Evolutionary conservation across 768 basidiomycete genomes (phyloP).

Genomic region (Pleurotus djamor): DNA sequence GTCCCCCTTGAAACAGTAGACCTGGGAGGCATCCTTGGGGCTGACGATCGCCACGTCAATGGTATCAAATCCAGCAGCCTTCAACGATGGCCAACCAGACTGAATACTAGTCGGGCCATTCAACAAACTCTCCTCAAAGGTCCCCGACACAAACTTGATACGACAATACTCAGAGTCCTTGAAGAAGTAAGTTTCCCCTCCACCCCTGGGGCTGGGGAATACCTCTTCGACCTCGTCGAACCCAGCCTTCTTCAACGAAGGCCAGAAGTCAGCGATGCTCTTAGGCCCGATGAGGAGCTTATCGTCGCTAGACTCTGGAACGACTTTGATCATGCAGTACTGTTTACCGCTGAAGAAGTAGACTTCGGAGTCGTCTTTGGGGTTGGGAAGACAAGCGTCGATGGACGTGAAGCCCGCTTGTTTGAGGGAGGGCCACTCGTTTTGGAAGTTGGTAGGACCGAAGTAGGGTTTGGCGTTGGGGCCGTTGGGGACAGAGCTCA

Average conservation of each 20-base stretch:
- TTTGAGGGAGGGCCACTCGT: conserved; percentile 4
- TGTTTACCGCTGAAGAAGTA: conserved; percentile 4
- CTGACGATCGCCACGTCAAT: background rate
- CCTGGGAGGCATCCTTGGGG: conserved; percentile 1
- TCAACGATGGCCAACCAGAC: background rate
- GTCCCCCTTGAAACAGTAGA: conserved; percentile 1
- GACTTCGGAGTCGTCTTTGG: conserved; percentile 1
- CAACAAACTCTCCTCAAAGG: background rate
- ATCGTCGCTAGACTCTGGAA: background rate
- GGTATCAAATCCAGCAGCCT: background rate
- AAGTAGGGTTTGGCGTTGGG: background rate
- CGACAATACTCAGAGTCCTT: background rate
- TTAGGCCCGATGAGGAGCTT: background rate
- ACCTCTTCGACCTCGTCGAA: background rate
- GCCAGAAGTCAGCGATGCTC: conserved; percentile 1
- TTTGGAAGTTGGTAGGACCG: background rate
- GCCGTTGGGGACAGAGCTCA: background rate
- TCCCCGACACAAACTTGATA: background rate
- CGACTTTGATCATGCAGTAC: conserved; percentile 3
- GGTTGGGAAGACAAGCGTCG: background rate
- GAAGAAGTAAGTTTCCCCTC: background rate
- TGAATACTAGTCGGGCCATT: background rate
- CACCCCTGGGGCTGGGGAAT: background rate
- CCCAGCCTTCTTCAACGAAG: background rate
- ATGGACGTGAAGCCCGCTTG: background rate